phyloP scores from a whole-genome alignment of 2,329 filamentous ascomycete genomes.

The Uncinocarpus reesii region DNA sequence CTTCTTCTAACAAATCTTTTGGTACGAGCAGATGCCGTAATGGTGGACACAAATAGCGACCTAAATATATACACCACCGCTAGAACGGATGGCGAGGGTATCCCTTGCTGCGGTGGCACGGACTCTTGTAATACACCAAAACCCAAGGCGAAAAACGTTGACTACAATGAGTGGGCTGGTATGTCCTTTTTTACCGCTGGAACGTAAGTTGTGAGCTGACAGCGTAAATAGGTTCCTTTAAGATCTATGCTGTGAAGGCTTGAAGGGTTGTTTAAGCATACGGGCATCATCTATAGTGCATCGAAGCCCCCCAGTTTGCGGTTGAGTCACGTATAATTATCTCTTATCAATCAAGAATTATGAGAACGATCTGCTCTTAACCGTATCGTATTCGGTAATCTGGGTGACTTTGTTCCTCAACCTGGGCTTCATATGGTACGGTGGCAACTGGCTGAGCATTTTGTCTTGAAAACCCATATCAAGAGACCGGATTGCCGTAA shows the following conservation, averaged over 20 bases:
- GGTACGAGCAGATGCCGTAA: conserved; percentile 31
- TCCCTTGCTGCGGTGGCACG: conserved; percentile 10
- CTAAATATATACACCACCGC: conserved; percentile 39
- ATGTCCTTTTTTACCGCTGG: conserved; percentile 21
- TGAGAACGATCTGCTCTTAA: too few species aligned
- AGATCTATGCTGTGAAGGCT: conserved; percentile 43
- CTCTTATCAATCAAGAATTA: too few species aligned
- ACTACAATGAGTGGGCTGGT: conserved; percentile 46
- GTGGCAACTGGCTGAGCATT: too few species aligned
- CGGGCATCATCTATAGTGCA: not conserved
- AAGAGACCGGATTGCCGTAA: too few species aligned
- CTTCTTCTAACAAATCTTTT: not conserved
- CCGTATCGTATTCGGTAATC: too few species aligned
- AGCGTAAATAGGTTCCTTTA: conserved; percentile 35
- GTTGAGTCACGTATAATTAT: too few species aligned
- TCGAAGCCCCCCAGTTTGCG: too few species aligned
- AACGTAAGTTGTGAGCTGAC: conserved; percentile 6
- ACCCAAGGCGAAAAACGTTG: conserved; percentile 22
- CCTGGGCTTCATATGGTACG: too few species aligned
- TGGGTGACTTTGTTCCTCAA: too few species aligned
- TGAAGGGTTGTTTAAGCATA: not conserved
- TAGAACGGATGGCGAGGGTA: conserved; percentile 16
- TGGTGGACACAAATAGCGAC: conserved; percentile 40
- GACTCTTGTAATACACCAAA: conserved; percentile 8
- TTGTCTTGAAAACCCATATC: too few species aligned